phyloP scores from a whole-genome alignment of 345 rosid species.

The Lumnitzera racemosa region DNA sequence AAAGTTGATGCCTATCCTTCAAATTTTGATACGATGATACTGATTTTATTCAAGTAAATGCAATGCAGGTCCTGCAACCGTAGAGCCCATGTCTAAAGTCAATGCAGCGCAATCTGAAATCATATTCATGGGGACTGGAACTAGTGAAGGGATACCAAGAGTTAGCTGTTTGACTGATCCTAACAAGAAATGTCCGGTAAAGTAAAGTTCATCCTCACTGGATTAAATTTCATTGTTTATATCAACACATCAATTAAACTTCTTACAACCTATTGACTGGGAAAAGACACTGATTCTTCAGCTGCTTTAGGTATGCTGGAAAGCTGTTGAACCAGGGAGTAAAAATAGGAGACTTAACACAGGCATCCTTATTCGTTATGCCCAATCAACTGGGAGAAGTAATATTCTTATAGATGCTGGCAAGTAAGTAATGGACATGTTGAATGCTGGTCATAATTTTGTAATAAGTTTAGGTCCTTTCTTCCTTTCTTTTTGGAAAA shows the following conservation, averaged over 20 bases:
- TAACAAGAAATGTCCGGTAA: conserved; percentile 70
- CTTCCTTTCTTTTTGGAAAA: background rate
- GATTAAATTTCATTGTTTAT: conserved; percentile 1
- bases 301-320: conserved; percentile 58
- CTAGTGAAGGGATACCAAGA: conserved; percentile 95
- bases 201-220: background rate
- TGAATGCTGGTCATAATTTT: background rate
- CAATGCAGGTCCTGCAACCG: conserved; percentile 16
- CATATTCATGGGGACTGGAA: conserved; percentile 81
- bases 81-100: conserved; percentile 5
- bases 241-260: background rate
- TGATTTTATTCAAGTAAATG: background rate
- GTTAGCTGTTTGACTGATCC: conserved; percentile 88
- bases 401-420: conserved; percentile 83
- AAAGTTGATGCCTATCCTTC: too few relatives aligned
- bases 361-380: conserved; percentile 58
- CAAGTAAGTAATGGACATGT: conserved; percentile 53
- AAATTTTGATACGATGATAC: too few relatives aligned
- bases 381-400: conserved; percentile 35
- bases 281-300: conserved; percentile 3
- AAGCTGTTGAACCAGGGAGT: conserved; percentile 68
- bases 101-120: conserved; percentile 49
- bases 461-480: background rate
- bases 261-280: background rate
- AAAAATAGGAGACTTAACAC: conserved; percentile 80